These are phyloP conservation scores for Rhododendron simsii DNA, from an alignment of 148 eudicot species.

Conservation along the genomic window DNA sequence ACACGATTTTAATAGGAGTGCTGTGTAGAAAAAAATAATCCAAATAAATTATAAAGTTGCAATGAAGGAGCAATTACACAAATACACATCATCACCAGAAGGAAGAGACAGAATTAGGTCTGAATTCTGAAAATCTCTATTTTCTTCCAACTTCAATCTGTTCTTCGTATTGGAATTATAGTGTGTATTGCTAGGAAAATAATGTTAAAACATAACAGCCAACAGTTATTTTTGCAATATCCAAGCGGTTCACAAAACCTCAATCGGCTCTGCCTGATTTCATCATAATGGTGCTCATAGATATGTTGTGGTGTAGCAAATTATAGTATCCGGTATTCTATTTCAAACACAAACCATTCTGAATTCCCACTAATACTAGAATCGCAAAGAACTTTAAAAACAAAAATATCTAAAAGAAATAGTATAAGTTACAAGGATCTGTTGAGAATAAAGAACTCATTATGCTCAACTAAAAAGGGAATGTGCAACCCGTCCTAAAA, in stretches of 20 bases:
- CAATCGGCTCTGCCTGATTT: background rate
- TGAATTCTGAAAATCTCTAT: background rate
- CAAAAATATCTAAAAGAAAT: background rate
- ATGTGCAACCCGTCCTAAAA: background rate
- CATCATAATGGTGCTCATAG: background rate
- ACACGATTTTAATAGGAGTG: background rate
- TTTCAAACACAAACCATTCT: background rate
- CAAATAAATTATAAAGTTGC: background rate
- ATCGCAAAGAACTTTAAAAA: background rate
- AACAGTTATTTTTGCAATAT: too few species aligned
- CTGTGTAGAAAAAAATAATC: background rate
- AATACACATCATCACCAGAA: background rate
- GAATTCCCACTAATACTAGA: background rate
- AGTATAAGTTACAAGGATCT: slow-evolving; percentile 53
- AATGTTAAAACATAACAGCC: background rate
- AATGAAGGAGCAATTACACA: background rate
- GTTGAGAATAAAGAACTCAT: slow-evolving; percentile 15
- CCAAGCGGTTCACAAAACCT: too few species aligned
- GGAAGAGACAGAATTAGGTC: background rate
- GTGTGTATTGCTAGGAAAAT: background rate
- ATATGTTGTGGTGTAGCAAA: background rate
- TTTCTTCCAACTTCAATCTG: background rate
- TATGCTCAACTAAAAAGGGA: background rate
- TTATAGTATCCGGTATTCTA: background rate
- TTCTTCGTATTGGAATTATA: background rate